Base-by-base conservation (phyloP, 495 filamentous ascomycete species). In the Penicillium flavigenum region DNA sequence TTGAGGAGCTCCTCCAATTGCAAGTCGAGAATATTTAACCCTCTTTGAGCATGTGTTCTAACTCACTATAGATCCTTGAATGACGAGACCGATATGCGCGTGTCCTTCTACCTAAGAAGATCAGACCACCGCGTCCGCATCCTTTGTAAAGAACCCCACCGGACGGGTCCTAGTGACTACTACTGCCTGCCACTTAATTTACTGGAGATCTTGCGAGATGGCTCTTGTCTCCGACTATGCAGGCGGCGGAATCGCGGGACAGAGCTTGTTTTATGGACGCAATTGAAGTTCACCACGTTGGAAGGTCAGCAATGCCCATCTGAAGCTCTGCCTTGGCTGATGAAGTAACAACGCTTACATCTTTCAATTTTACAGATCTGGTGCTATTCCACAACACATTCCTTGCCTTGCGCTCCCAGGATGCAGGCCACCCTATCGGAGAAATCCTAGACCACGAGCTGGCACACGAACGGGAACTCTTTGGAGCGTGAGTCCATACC, bases 361-460 rank as follows among this genome's bases (percentile, higher is more conserved):
- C 26, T 10, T 57, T 69, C 43, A 64, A 64, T 49, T n/a, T 0
- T 29, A 26, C 31, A 86, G 84, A 74, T 57, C 84, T 96, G 84
- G 88, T 91, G 12, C 73, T 90, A 1, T 94, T 96, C 68, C 89
- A 88, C 68, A 87, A 83, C 70, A 83, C 86, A 0, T 89, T 93
- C 62, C 71, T 89, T 26, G 85, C 88, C 0, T 79, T 96, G 55
- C 90, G 90, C 64, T 79, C 83, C 14, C 83, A 89, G 47, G 89
- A 90, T 61, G 66, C 65, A 24, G 72, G 77, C 53, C 82, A 76
- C 2, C 74, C 79, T 1, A 76, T 80, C 22, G 59, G 78, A 24
- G 68, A 73, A 24, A 78, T 84, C 4, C 71, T 75, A 20, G 88
- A 92, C 63, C 84, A 81, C 63, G 78, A 80, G 50, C 69, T 90